Percentiles rank a stretch among this genome's conserved stretches.
Evolutionary conservation across 2,329 filamentous ascomycete species (phyloP).

Genomic region (Pestalotiopsis sp.): DNA sequence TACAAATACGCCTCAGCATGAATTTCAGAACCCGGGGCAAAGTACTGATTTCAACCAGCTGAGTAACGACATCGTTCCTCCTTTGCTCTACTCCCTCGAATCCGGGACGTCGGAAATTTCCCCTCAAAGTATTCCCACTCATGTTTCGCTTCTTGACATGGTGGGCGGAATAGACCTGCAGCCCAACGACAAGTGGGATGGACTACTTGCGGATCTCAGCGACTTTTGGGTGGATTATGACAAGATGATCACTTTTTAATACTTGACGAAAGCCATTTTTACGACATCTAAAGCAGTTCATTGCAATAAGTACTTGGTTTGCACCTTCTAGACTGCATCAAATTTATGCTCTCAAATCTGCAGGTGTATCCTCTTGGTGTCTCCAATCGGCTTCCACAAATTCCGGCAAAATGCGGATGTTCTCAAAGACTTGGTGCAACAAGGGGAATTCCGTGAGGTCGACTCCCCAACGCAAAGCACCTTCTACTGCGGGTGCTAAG

Average conservation of each 20-base stretch:
- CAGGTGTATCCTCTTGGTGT: constrained; percentile 8
- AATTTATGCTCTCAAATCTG: neutral
- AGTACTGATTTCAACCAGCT: neutral
- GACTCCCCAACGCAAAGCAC: constrained; percentile 5
- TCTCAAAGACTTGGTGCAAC: neutral
- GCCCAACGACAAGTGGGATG: neutral
- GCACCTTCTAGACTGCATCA: neutral
- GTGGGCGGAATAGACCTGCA: neutral
- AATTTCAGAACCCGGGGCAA: neutral
- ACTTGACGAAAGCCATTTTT: neutral
- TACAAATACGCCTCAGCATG: neutral
- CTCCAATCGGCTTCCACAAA: constrained; percentile 7
- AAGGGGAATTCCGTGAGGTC: neutral
- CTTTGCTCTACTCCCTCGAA: neutral
- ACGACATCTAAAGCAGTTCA: neutral
- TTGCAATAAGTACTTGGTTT: neutral
- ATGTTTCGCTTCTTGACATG: neutral
- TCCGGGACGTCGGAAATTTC: neutral
- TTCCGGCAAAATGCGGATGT: neutral
- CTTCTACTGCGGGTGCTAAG: constrained; percentile 1
- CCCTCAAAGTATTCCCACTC: neutral
- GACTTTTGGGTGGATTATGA: constrained; percentile 7
- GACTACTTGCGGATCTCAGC: neutral
- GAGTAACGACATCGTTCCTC: neutral
- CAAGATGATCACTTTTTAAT: constrained; percentile 1